Evolutionary conservation across 2,329 filamentous ascomycete species (phyloP).

Genomic region (Colletotrichum ledebouriae): DNA sequence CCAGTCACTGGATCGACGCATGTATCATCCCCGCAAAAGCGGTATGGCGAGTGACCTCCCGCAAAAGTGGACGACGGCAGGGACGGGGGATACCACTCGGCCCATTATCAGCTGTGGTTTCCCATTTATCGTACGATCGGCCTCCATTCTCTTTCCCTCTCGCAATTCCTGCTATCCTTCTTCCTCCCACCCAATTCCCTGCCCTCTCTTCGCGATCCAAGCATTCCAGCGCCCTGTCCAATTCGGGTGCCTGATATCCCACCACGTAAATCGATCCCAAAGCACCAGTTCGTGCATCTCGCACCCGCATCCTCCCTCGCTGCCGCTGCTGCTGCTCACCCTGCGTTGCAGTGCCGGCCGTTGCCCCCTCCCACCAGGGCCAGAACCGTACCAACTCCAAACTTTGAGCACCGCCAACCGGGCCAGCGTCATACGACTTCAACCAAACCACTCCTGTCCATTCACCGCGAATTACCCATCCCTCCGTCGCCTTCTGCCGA

Average conservation of each 20-base stretch:
- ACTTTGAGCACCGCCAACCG: conserved; percentile 28
- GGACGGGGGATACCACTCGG: conserved; percentile 31
- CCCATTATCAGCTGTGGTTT: conserved; percentile 41
- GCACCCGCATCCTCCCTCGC: conserved; percentile 5
- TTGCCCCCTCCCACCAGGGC: neutral
- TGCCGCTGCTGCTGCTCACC: neutral
- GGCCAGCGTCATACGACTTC: conserved; percentile 41
- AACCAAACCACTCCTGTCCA: conserved; percentile 14
- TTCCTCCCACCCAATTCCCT: conserved; percentile 24
- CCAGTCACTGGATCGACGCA: conserved; percentile 3
- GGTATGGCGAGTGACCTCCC: neutral
- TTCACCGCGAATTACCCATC: conserved; percentile 30
- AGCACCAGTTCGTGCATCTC: conserved; percentile 30
- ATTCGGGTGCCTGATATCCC: conserved; percentile 16
- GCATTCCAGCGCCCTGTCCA: conserved; percentile 14
- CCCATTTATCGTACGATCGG: conserved; percentile 44
- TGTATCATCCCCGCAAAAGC: neutral
- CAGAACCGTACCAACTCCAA: conserved; percentile 13
- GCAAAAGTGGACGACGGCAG: conserved; percentile 21
- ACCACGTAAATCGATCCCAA: conserved; percentile 11
- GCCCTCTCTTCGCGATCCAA: conserved; percentile 21
- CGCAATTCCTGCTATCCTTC: conserved; percentile 30
- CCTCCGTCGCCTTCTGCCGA: conserved; percentile 35
- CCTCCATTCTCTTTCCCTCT: conserved; percentile 34
- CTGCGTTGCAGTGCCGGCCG: conserved; percentile 10